Base-by-base conservation (phyloP, 768 basidiomycete species). In the Russula compacta region DNA sequence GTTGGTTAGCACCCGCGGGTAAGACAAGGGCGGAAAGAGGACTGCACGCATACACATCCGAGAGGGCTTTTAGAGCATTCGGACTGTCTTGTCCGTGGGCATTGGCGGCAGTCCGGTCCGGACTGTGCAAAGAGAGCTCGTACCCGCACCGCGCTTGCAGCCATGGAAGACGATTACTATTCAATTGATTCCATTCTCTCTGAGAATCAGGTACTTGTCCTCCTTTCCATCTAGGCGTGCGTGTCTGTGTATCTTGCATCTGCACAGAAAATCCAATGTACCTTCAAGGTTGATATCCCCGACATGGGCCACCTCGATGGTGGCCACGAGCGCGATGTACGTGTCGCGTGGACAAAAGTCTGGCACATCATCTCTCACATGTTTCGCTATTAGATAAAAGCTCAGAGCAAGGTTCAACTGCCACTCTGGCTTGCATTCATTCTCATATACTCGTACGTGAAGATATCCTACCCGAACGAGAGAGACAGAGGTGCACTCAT, bases 161-260 rank as follows among this genome's bases (percentile, higher is more conserved):
- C n/a, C 17, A 95, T 94, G 92, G 90, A 95, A 61, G 79, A 86
- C 69, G 92, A 95, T 71, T 98, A 98, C 72, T 95, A 89, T 72
- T 93, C 90, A 0, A 82, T 95, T 56, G 90, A 94, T 60, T 82
- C 90, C 6, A 95, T 98, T 66, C 81, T 95, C 29, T 89, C 92
- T 15, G 92, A 93, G 69, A 95, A 95, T 69, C 92, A 93, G 79
- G 90, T 85, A 66, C 42, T 72, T 40, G n/a, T 14, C n/a, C 24
- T 38, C 43, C 11, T 29, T 60, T 15, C 8, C 24, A 35, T 43
- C 14, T 46, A 21, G 14, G 53, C 32, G n/a, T 43, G 15, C 17
- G 21, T 24, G 6, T 17, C 35, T 32, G 51, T 49, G 6, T 12
- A 33, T 12, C 46, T 51, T 17, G 36, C 33, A 35, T 35, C 6